Base-by-base conservation (phyloP, 495 filamentous ascomycete genomes). In the Penicillium soppii region DNA sequence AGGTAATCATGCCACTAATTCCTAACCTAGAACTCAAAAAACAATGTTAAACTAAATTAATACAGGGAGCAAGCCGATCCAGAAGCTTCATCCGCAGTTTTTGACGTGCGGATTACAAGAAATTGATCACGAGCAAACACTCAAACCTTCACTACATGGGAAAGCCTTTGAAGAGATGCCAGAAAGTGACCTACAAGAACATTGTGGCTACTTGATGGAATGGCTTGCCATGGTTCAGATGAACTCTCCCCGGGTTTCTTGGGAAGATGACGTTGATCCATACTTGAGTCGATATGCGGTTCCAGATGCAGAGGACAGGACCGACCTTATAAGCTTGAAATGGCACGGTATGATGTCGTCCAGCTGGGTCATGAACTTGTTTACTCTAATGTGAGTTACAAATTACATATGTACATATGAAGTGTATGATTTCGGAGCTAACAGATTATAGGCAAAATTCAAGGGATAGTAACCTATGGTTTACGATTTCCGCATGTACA, bases 221-320 rank as follows among this genome's bases (percentile, higher is more conserved):
- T 98, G 91, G 90, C 70, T 97, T 2, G 85, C 86, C 20, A 74
- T 98, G 45, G 71, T 88, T 9, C 76, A 81, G 10, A 78, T 92
- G 2, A 65, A 77, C 12, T 95, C 91, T 19, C 85, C 88, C n/a
- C 82, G 91, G 22, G 65, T 97, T 5, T 66, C 69, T 13, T 69
- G 66, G 10, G 67, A 71, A n/a, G 90, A 96, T 64, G 68, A 73
- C 13, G 80, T 96, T 39, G 90, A 97, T 64, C 75, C 90, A 1
- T 92, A 87, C 58, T 74, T 98, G 10, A 84, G 84, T 47, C 83
- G 87, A n/a, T 98, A 97, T 65, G 62, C 71, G n/a, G 74, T 85
- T 6, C 88, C 87, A 12, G 73, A 73, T 1, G 59, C 64, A 3
- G 67, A 69, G 15, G 52, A 58, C 12, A 37, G 45, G 6, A 7